Percentiles rank a stretch among this genome's conserved stretches.
Conservation (phyloP, 768 basidiomycete genomes). For the Collybia sordida region DNA sequence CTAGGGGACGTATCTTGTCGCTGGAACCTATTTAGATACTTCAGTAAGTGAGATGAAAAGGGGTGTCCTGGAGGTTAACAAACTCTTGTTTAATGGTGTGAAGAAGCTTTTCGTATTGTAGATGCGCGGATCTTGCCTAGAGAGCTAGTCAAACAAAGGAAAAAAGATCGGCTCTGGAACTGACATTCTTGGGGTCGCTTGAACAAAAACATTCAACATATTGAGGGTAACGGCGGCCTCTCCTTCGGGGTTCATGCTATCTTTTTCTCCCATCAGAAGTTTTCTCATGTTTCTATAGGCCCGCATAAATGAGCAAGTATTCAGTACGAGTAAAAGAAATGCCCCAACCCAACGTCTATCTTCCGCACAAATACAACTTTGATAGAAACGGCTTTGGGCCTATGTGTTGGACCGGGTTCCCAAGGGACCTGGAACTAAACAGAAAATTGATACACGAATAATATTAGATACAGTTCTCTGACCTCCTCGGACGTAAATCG, state of each 20-base stretch:
- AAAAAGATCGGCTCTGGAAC: neutral
- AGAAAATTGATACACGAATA: neutral
- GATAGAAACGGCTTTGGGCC: slow-evolving; percentile 17
- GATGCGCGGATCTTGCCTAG: slow-evolving; percentile 18
- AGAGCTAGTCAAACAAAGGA: neutral
- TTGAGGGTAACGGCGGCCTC: slow-evolving; percentile 23
- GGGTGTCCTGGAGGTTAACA: neutral
- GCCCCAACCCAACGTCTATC: slow-evolving; percentile 19
- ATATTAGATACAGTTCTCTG: neutral
- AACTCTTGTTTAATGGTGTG: slow-evolving; percentile 16
- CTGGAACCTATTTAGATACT: slow-evolving; percentile 7
- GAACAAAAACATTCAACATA: slow-evolving; percentile 33
- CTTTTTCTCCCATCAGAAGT: slow-evolving; percentile 12
- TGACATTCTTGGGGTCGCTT: slow-evolving; percentile 28
- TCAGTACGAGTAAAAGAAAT: neutral
- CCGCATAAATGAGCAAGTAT: neutral
- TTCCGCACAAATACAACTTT: slow-evolving; percentile 22
- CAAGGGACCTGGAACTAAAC: slow-evolving; percentile 19
- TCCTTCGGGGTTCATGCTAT: slow-evolving; percentile 13
- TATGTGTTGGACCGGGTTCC: slow-evolving; percentile 10
- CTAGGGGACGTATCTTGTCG: slow-evolving; percentile 25
- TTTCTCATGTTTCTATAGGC: slow-evolving; percentile 9
- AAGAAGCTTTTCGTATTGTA: slow-evolving; percentile 26
- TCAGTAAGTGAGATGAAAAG: slow-evolving; percentile 1
- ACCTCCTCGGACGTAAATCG: slow-evolving; percentile 17